These are phyloP conservation scores for Hymenoscyphus fructigenus DNA, from an alignment of 2,329 filamentous ascomycete species.

Conservation along the genomic window DNA sequence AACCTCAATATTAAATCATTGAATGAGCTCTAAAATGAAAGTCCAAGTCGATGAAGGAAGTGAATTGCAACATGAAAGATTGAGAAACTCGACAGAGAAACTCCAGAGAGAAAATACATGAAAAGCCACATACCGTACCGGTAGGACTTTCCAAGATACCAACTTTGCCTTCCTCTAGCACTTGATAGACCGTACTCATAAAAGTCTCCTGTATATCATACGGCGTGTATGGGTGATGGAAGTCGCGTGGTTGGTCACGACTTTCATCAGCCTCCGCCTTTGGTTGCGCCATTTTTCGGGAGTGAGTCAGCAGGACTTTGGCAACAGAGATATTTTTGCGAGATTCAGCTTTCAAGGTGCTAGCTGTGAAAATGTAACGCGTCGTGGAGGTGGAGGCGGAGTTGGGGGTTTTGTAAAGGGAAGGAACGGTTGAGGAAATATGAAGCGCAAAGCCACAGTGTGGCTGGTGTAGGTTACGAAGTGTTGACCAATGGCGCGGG, in stretches of 20 bases:
- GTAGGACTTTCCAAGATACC: conserved; percentile 74
- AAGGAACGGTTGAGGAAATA: too few relatives aligned
- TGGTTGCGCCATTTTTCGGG: neutral
- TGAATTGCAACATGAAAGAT: neutral
- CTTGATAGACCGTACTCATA: conserved; percentile 67
- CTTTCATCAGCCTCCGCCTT: neutral
- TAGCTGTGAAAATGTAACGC: too few relatives aligned
- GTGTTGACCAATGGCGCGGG: too few relatives aligned
- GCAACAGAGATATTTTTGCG: neutral
- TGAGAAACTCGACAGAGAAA: too few relatives aligned
- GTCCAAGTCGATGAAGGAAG: neutral
- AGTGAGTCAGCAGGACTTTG: neutral
- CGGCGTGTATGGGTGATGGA: conserved; percentile 69
- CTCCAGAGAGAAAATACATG: too few relatives aligned
- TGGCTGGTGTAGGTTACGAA: too few relatives aligned
- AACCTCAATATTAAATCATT: neutral
- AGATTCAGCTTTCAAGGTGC: neutral
- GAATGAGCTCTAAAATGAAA: neutral
- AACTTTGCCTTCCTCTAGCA: conserved; percentile 64
- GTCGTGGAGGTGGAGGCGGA: neutral
- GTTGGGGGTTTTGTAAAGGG: too few relatives aligned
- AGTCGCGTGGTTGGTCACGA: conserved; percentile 42
- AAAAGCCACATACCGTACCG: conserved; percentile 46
- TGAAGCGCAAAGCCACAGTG: neutral
- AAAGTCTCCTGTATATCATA: conserved; percentile 71